A percentile compares a stretch with the other conserved stretches of the same genome.
Conservation (phyloP, 306 rosid genomes). For the Rosa multiflora region DNA sequence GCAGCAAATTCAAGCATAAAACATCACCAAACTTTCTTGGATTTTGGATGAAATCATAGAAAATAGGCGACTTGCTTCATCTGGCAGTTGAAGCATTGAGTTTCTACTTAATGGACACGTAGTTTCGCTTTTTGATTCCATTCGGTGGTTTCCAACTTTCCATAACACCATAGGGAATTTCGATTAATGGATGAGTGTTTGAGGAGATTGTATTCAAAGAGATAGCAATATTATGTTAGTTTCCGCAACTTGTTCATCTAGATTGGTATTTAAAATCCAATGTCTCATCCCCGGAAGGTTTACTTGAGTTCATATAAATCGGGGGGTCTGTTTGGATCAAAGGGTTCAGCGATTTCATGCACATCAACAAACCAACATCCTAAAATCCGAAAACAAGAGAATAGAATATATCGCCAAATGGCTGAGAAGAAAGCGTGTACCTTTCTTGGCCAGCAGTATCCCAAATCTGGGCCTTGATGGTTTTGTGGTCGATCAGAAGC, state of each 20-base stretch:
- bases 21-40: neutral
- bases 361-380: neutral
- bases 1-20: neutral
- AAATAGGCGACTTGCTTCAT: neutral
- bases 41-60: neutral
- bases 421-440: constrained; percentile 24
- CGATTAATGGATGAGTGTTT: neutral
- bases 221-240: neutral
- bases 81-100: neutral
- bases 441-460: constrained; percentile 99
- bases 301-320: neutral
- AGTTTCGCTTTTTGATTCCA: neutral
- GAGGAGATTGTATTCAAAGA: neutral
- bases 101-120: neutral
- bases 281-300: neutral
- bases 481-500: constrained; percentile 71
- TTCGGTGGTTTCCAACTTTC: neutral
- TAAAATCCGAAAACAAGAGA: neutral
- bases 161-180: neutral
- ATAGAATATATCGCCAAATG: neutral
- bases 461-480: constrained; percentile 96
- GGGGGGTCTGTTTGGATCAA: neutral
- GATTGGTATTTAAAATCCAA: neutral
- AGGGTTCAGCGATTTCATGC: neutral
- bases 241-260: neutral